A percentile compares a stretch with the other conserved stretches of the same genome.
phyloP scores from a whole-genome alignment of 2,329 filamentous ascomycete species.

The Drechslera avenae region DNA sequence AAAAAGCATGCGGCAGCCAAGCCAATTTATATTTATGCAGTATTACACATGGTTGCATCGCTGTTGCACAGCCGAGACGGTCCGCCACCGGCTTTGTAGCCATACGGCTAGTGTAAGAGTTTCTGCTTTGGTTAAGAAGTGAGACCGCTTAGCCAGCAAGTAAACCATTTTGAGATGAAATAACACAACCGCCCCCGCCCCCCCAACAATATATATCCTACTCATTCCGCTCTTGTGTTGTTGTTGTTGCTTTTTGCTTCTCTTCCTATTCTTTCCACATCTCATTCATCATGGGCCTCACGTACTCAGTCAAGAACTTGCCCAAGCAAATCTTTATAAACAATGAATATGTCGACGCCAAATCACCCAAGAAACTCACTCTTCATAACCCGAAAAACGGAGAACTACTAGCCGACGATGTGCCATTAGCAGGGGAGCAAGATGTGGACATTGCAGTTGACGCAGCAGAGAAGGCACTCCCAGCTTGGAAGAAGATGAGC shows the following conservation, averaged over 20 bases:
- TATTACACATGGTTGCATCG: neutral
- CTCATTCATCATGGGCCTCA: slow-evolving; percentile 33
- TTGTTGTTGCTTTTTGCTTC: neutral
- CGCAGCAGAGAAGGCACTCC: slow-evolving; percentile 57
- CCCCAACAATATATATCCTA: slow-evolving; percentile 17
- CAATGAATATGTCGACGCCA: slow-evolving; percentile 45
- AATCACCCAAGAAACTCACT: slow-evolving; percentile 54
- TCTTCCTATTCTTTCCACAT: neutral
- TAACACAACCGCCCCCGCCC: no score
- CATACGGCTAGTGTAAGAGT: slow-evolving; percentile 12
- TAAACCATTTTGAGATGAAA: neutral
- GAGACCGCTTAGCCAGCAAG: slow-evolving; percentile 4
- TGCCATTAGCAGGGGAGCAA: slow-evolving; percentile 52
- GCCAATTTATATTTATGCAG: neutral
- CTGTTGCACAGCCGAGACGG: slow-evolving; percentile 6
- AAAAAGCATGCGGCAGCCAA: slow-evolving; percentile 1
- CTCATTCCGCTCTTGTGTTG: no score
- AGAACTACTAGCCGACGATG: slow-evolving; percentile 56
- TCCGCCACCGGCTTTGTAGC: neutral
- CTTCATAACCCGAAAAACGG: slow-evolving; percentile 58
- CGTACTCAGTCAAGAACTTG: slow-evolving; percentile 44
- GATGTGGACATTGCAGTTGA: slow-evolving; percentile 56
- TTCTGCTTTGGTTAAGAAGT: slow-evolving; percentile 6
- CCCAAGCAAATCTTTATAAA: slow-evolving; percentile 50
- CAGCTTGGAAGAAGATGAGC: slow-evolving; percentile 46